These are phyloP conservation scores for Coemansia sp. DNA, from an alignment of 192 early-diverging fungal species.

Conservation along the genomic window DNA sequence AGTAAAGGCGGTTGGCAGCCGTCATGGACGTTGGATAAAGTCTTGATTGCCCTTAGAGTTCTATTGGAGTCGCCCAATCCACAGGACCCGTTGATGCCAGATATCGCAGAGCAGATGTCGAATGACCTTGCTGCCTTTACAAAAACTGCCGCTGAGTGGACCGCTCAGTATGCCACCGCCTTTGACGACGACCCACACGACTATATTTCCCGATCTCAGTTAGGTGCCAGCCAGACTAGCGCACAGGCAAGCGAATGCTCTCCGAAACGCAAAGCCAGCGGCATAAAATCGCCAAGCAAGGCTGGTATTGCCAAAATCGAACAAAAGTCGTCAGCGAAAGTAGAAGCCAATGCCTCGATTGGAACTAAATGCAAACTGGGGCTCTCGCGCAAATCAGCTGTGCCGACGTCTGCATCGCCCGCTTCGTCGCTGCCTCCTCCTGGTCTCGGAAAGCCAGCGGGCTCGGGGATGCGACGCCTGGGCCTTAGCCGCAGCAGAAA, in stretches of 20 bases:
- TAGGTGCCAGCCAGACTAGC: neutral
- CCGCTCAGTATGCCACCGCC: slow-evolving; percentile 29
- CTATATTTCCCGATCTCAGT: slow-evolving; percentile 9
- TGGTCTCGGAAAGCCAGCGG: slow-evolving; percentile 19
- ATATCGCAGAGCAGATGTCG: slow-evolving; percentile 55
- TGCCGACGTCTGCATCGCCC: slow-evolving; percentile 12
- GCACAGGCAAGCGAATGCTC: neutral
- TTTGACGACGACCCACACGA: slow-evolving; percentile 24
- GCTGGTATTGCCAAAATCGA: neutral
- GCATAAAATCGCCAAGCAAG: neutral
- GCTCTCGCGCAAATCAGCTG: slow-evolving; percentile 32
- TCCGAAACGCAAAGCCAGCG: neutral
- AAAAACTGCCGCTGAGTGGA: slow-evolving; percentile 37
- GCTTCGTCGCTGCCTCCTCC: slow-evolving; percentile 12
- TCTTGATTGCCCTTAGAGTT: slow-evolving; percentile 62
- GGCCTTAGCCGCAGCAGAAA: slow-evolving; percentile 50
- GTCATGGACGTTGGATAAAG: slow-evolving; percentile 64
- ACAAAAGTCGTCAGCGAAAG: neutral
- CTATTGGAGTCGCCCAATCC: slow-evolving; percentile 73
- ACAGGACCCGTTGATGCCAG: slow-evolving; percentile 73
- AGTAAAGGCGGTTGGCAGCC: slow-evolving; percentile 73
- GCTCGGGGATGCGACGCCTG: slow-evolving; percentile 33
- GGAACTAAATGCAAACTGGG: slow-evolving; percentile 16
- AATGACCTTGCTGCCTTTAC: slow-evolving; percentile 28
- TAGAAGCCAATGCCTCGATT: neutral